Evolutionary conservation across 768 basidiomycete species (phyloP), one percentile per base, ranked within the genome.

Genomic region (Lentinula sp.): DNA sequence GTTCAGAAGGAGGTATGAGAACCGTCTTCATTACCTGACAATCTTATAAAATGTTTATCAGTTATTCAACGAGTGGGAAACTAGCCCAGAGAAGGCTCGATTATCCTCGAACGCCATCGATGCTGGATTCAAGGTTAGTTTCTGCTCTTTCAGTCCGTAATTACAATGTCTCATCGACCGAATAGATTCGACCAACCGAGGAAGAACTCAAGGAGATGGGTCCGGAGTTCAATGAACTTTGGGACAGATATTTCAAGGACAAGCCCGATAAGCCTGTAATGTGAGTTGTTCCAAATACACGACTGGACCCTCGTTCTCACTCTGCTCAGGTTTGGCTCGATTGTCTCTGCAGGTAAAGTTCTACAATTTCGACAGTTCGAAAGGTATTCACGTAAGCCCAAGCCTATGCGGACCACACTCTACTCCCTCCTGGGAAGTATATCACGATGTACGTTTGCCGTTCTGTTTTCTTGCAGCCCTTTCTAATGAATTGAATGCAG

Each of bases 251-350:
- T 74, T 88, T 90, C 81, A 87, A 85, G 77, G 84, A 89, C 76
- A 88, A 87, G 76, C 87, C 86, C 58, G 87, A 88, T 77, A 89
- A 88, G 77, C 87, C 87, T 3, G 85, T 88, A 61, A 88, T 88
- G 86, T 83, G 70, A 59, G 77, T 69, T 0, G 28, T 23, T 15
- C 36, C 13, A 36, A n/a, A 12, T 10, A 36, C 18, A 15, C 20
- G 15, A 39, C 28, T 28, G 28, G 28, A 28, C 28, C 28, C 28
- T 28, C 28, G 28, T 37, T n/a, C 53, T 54, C 36, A 54, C 12
- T 39, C 13, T 20, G 18, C 39, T n/a, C 23, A 72, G 80, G 80
- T 87, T 87, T 69, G 85, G 83, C 57, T 84, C 85, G 43, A 87
- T 88, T 63, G 85, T 87, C 50, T 81, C 82, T 37, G 86, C 80